These are phyloP conservation scores for Euphorbia peplus DNA, from an alignment of 345 rosid species.

Conservation along the genomic window DNA sequence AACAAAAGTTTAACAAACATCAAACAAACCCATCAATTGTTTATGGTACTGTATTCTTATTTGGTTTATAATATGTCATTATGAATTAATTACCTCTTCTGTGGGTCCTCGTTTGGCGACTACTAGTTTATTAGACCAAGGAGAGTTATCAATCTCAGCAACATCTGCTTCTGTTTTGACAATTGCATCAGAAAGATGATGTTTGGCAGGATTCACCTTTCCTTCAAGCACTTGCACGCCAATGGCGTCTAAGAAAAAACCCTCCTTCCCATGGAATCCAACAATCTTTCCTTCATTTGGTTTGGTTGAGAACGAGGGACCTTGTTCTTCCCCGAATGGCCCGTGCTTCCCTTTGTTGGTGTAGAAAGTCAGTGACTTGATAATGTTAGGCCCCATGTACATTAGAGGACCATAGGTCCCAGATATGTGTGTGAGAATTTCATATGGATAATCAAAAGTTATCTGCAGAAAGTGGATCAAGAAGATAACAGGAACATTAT, in stretches of 20 bases:
- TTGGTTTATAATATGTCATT: no score
- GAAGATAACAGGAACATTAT: background rate
- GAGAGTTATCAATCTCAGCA: slow-evolving; percentile 59
- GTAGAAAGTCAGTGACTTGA: slow-evolving; percentile 74
- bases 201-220: slow-evolving; percentile 39
- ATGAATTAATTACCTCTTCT: slow-evolving; percentile 57
- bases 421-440: slow-evolving; percentile 60
- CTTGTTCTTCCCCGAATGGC: slow-evolving; percentile 89
- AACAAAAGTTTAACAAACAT: slow-evolving; percentile 5
- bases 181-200: slow-evolving; percentile 42
- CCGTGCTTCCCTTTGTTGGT: slow-evolving; percentile 81
- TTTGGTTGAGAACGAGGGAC: slow-evolving; percentile 62
- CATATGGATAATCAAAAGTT: slow-evolving; percentile 73
- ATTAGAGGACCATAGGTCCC: slow-evolving; percentile 71
- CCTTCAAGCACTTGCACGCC: slow-evolving; percentile 64
- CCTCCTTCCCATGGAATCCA: slow-evolving; percentile 79
- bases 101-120: slow-evolving; percentile 49
- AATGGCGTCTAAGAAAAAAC: slow-evolving; percentile 69
- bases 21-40: background rate
- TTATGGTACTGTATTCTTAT: background rate
- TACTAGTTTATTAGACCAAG: slow-evolving; percentile 73
- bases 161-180: slow-evolving; percentile 34
- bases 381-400: slow-evolving; percentile 72
- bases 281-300: slow-evolving; percentile 61
- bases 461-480: slow-evolving; percentile 44